Conservation (phyloP, 2,329 filamentous ascomycete genomes). For the Dryadomyces sulphureus region DNA sequence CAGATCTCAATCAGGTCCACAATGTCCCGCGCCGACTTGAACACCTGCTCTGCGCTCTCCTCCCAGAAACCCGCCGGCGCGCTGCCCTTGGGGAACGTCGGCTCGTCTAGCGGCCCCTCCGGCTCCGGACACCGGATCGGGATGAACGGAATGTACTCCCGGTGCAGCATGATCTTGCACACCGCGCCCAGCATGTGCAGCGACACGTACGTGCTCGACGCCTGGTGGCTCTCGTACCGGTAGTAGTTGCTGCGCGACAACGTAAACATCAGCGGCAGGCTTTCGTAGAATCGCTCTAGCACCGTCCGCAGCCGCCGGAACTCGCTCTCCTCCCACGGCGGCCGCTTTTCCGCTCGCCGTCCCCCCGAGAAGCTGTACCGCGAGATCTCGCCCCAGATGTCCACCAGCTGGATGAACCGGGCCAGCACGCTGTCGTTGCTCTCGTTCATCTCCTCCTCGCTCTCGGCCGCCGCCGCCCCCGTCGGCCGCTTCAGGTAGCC, state of each 20-base stretch:
- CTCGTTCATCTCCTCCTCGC: slow-evolving; percentile 7
- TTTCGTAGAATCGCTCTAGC: slow-evolving; percentile 35
- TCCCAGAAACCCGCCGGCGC: slow-evolving; percentile 46
- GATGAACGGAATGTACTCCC: slow-evolving; percentile 54
- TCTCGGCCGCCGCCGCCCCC: neutral
- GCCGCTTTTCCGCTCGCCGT: slow-evolving; percentile 31
- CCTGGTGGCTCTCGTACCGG: slow-evolving; percentile 48
- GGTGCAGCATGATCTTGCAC: slow-evolving; percentile 52
- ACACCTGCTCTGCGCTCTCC: slow-evolving; percentile 45
- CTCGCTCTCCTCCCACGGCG: slow-evolving; percentile 43
- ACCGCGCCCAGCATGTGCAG: slow-evolving; percentile 52
- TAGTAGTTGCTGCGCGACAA: slow-evolving; percentile 48
- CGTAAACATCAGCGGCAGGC: slow-evolving; percentile 39
- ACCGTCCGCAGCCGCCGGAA: slow-evolving; percentile 38
- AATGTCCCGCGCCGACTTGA: slow-evolving; percentile 46
- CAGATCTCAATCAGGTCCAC: slow-evolving; percentile 50
- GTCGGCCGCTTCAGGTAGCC: slow-evolving; percentile 24
- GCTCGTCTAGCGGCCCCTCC: slow-evolving; percentile 42
- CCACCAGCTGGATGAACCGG: slow-evolving; percentile 41
- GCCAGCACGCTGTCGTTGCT: slow-evolving; percentile 32
- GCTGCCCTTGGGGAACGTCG: slow-evolving; percentile 32
- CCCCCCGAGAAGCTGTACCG: slow-evolving; percentile 37
- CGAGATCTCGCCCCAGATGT: slow-evolving; percentile 45
- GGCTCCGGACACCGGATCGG: slow-evolving; percentile 38
- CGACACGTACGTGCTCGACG: slow-evolving; percentile 49